phyloP scores from a whole-genome alignment of 148 eudicot species.

The Rhododendron vialii region DNA sequence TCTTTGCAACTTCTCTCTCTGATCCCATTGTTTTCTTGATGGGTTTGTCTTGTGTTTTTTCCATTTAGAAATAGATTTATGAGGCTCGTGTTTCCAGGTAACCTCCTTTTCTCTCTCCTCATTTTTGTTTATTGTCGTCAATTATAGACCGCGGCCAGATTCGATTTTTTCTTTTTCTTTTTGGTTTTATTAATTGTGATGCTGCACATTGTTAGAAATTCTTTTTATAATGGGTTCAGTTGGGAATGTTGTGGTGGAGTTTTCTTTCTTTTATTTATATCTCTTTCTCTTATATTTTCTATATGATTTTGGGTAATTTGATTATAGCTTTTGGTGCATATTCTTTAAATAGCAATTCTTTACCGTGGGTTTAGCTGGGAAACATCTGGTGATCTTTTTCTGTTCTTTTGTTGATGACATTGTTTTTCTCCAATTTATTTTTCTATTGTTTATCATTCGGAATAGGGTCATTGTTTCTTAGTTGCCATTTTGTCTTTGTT shows the following conservation, averaged over 20 bases:
- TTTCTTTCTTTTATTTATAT: neutral
- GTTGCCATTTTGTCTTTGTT: neutral
- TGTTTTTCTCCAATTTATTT: neutral
- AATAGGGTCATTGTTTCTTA: neutral
- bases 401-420: neutral
- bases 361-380: neutral
- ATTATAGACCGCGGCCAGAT: neutral
- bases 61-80: neutral
- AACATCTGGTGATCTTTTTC: neutral
- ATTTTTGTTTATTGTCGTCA: neutral
- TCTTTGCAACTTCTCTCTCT: slow-evolving; percentile 1
- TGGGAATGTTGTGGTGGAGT: neutral
- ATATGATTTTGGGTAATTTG: neutral
- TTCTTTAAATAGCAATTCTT: neutral
- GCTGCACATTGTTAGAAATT: too few species aligned
- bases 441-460: neutral
- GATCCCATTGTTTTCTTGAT: too few species aligned
- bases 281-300: too few species aligned
- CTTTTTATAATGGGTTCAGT: neutral
- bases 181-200: neutral
- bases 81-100: neutral
- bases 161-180: neutral
- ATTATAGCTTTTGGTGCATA: neutral
- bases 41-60: too few species aligned
- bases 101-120: neutral